Evolutionary conservation across 2,329 filamentous ascomycete genomes (phyloP), one percentile per base, ranked within the genome.

Genomic region (Aspergillus spinulosporus): DNA sequence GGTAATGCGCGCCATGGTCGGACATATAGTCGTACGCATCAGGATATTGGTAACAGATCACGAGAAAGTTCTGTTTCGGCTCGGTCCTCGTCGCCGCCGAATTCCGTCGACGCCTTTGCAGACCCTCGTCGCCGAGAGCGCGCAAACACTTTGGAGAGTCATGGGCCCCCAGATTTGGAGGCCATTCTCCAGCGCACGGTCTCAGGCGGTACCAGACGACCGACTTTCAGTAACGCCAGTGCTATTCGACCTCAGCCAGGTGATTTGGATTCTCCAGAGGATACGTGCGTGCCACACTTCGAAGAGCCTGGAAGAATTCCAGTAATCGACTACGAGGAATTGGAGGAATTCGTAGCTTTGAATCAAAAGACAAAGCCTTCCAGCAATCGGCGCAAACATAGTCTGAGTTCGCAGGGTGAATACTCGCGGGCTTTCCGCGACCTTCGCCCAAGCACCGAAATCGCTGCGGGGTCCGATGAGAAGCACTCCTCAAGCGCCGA

Each of bases 61-160:
- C 72, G 78, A 56, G 73, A 73, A 21, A 80, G 78, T 14, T 83
- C 81, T 3, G 70, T 73, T 2, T 82, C 82, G 21, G 84, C 83
- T 47, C 83, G 90, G 54, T 91, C 90, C 1, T 78, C 84, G 2
- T 97, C 94, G 4, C 93, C 93, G 8, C 94, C 94, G 5, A 99
- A 97, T 73, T 99, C 94, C 0, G 92, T 99, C 50, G 96, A 97
- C 73, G 94, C 94, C 3, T 99, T 99, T 74, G 94, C 94, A 14
- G 90, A 94, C 67, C 90, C 90, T 54, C 88, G 91, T 49, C 89
- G 91, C 57, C 88, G 92, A 57, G 90, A 93, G 69, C 88, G 92
- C 43, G 82, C 85, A 47, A 82, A 84, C 48, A 88, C 86, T 3
- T 71, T 84, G 59, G 90, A 86, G 58, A 88, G 84, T 70, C 76